These are phyloP conservation scores for Pachyrhizus erosus DNA, from an alignment of 306 rosid genomes.

Conservation along the genomic window DNA sequence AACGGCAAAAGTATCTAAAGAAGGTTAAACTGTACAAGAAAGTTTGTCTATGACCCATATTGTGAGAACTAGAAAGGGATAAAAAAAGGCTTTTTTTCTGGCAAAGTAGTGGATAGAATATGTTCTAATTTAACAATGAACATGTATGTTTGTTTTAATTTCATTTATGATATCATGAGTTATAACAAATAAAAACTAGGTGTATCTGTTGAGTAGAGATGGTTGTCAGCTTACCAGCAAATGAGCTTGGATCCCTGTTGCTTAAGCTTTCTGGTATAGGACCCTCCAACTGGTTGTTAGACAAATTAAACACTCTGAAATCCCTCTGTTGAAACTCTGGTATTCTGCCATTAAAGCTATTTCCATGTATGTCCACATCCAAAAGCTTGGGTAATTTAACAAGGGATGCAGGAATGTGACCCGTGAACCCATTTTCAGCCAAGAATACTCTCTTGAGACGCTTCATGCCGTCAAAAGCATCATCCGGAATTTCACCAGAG, in stretches of 20 bases:
- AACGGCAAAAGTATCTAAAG: background rate
- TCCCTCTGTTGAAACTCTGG: constrained; percentile 55
- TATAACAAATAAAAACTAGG: background rate
- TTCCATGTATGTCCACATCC: constrained; percentile 67
- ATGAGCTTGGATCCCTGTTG: constrained; percentile 36
- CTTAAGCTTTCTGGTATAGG: constrained; percentile 55
- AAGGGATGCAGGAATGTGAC: constrained; percentile 69
- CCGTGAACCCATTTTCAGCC: constrained; percentile 61
- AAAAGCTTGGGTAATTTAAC: constrained; percentile 56
- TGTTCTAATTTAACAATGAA: constrained; percentile 13
- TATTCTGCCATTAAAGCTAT: constrained; percentile 64
- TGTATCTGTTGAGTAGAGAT: background rate
- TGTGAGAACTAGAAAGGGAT: background rate
- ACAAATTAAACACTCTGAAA: constrained; percentile 55
- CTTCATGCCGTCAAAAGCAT: constrained; percentile 65
- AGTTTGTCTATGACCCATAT: background rate
- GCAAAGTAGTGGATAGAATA: background rate
- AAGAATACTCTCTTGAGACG: constrained; percentile 58
- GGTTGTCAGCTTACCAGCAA: constrained; percentile 53
- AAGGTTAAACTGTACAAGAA: background rate
- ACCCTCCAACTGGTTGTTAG: constrained; percentile 69
- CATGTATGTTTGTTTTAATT: background rate
- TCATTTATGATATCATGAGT: background rate
- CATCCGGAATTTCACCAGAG: constrained; percentile 58
- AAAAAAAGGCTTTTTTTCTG: background rate